Base-by-base conservation (phyloP, 1,284 basidiomycete species). In the Papiliotrema terrestris region DNA sequence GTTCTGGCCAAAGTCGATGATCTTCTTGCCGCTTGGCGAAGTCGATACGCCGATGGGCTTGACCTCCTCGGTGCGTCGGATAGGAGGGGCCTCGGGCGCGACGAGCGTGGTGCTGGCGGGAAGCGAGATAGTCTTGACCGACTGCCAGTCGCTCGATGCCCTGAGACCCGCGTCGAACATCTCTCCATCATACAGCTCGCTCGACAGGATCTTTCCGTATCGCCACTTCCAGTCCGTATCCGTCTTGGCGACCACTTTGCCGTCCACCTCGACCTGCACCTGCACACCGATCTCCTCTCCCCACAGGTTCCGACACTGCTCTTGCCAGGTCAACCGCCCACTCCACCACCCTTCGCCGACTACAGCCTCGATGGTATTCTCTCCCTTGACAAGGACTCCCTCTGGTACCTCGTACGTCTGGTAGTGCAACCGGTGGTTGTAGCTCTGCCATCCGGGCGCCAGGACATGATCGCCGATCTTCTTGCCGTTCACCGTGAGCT, bases 1-100 rank as follows among this genome's bases (percentile, higher is more conserved):
- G 51, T 73, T 73, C 51, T 71, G 68, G 20, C 71, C 71, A 56
- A 73, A 72, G 52, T 72, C 71, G 42, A 73, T 37, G 36, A 69
- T 57, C 6, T 23, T 67, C 56, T 72, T 69, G 19, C 66, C 66
- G 0, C 37, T 45, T 1, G 68, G 67, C 0, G 71, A 64, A 5
- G 49, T 66, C 57, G 69, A 60, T 43, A 69, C 32, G 22, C 65
- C 61, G 11, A 45, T 49, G 9, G 59, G 43, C 4, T 46, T 49
- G 41, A 69, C 11, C 14, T 47, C 38, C 41, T 66, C 45, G 2
- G 49, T 61, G 19, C 48, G 41, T 13, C 67, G 57, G n/a, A 69
- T 60, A 17, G 69, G 69, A 11, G 69, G 68, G 17, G 65, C 48
- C 52, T 71, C 65, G 0, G 67, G 56, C 3, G 59, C 49, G 41